Evolutionary conservation across 768 basidiomycete genomes (phyloP), one percentile per base, ranked within the genome.

Genomic region (Mycena crocata): DNA sequence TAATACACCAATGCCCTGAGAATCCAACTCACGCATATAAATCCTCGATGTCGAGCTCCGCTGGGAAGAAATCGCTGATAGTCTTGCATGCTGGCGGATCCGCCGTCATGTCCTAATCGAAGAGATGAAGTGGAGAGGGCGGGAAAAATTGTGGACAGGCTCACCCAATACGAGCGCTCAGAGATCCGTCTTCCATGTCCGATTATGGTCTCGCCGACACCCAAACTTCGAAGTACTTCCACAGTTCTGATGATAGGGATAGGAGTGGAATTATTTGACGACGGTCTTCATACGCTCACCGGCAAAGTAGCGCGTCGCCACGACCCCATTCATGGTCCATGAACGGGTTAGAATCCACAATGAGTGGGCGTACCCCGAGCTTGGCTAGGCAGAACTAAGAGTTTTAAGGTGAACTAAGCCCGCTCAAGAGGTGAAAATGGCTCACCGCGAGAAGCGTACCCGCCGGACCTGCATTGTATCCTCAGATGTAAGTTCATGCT

Each of bases 261-360:
- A 32, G 46, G 31, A 42, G 26, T 17, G 13, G 3, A 24, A 24
- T 17, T 30, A 31, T 6, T 0, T 8, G 26, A 1, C 21, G 21
- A 26, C 5, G 15, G 24, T 6, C 37, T 48, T 1, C 10, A 26
- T 23, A 19, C 12, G 26, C 63, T 42, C 21, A 57, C 63, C 63
- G 35, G 39, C 56, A 64, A 2, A 64, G 31, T 2, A 64, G 56
- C 2, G 48, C 63, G 13, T 64, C 63, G 3, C 63, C 63, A 1
- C 63, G 56, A 1, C 63, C 62, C 39, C 39, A 64, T 57, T 64
- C 63, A 19, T 64, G 63, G 40, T 64, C 63, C 32, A 40, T 57
- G 39, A 57, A 50, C 19, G 42, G 55, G 48, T 51, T 50, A 0
- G 63, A 64, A 42, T 64, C 63, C 13, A 57, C 63, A 23, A 64